These are phyloP conservation scores for Gossypioides kirkii DNA, from an alignment of 345 rosid genomes.

Conservation along the genomic window DNA sequence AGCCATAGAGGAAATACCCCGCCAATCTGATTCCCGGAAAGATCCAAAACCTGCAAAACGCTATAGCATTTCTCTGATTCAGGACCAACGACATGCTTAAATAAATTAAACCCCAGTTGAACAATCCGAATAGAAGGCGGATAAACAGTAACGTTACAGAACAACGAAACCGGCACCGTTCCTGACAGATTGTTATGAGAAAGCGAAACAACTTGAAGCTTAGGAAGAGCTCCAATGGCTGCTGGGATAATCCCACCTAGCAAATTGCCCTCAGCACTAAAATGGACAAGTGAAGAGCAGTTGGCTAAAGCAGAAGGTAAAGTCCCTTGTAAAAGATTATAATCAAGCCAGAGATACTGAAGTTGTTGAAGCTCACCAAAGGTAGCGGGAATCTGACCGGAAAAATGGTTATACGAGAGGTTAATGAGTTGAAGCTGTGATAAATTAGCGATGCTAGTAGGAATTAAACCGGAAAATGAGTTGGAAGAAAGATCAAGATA, in stretches of 20 bases:
- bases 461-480: conserved; percentile 60
- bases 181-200: conserved; percentile 65
- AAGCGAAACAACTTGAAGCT: conserved; percentile 60
- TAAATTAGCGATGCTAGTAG: conserved; percentile 40
- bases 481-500: conserved; percentile 79
- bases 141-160: conserved; percentile 52
- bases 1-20: conserved; percentile 72
- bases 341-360: conserved; percentile 74
- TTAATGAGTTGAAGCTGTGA: conserved; percentile 69
- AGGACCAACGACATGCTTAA: conserved; percentile 44
- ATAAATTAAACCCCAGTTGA: conserved; percentile 59
- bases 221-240: conserved; percentile 62
- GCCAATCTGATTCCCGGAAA: conserved; percentile 47
- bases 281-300: conserved; percentile 71
- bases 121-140: conserved; percentile 50
- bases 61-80: conserved; percentile 43
- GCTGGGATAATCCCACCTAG: conserved; percentile 74
- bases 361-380: conserved; percentile 59
- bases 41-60: conserved; percentile 54
- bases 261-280: conserved; percentile 63
- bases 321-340: conserved; percentile 62
- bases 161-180: conserved; percentile 49
- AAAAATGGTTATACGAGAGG: conserved; percentile 68
- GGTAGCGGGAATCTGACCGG: conserved; percentile 66
- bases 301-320: conserved; percentile 75